A percentile compares a stretch with the other conserved stretches of the same genome.
These are phyloP conservation scores for Byssochlamys sp. DNA, from an alignment of 2,329 filamentous ascomycete species.

Conservation along the genomic window DNA sequence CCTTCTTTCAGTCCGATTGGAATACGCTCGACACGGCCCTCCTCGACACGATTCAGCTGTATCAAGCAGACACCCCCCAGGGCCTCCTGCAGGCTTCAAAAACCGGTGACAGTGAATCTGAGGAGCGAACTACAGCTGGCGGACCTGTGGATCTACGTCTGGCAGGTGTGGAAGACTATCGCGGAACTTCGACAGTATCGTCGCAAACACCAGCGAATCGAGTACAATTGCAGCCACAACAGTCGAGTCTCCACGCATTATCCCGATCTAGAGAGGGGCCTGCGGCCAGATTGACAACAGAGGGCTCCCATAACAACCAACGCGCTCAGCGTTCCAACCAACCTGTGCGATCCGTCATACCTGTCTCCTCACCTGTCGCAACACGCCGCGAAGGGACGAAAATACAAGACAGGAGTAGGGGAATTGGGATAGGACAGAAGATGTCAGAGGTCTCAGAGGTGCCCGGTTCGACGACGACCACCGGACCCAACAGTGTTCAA, in stretches of 20 bases:
- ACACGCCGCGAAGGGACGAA: neutral
- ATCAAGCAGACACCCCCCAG: neutral
- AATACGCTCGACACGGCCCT: neutral
- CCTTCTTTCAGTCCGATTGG: neutral
- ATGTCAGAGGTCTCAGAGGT: neutral
- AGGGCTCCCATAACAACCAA: neutral
- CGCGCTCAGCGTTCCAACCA: neutral
- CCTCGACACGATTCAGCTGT: neutral
- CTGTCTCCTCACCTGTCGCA: neutral
- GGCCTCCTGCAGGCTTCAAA: neutral
- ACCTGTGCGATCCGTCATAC: neutral
- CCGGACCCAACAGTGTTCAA: neutral
- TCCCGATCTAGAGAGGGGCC: neutral
- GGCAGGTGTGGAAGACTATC: neutral
- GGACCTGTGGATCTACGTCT: neutral
- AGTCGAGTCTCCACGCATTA: neutral
- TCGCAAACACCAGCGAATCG: neutral
- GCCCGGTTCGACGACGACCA: neutral
- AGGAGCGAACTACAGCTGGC: neutral
- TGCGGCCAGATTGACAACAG: neutral
- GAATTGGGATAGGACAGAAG: neutral
- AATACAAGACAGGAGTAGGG: neutral
- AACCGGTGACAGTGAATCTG: neutral
- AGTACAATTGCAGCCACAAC: neutral
- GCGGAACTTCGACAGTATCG: neutral